Conservation (phyloP, 768 basidiomycete species). For the Auricularia heimuer region DNA sequence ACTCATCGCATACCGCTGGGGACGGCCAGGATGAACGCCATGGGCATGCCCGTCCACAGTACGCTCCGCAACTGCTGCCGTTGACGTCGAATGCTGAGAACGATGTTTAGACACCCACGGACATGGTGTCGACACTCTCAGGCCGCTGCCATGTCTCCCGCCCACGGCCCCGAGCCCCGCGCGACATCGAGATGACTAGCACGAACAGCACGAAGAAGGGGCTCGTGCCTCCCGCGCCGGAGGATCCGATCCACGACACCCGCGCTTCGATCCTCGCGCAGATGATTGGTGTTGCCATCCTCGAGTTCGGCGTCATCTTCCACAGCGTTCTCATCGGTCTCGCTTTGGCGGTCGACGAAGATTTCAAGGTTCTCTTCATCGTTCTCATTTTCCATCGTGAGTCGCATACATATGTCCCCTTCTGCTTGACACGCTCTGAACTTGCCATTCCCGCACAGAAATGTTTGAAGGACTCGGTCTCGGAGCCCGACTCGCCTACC, state of each 20-base stretch:
- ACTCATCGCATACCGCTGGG: conserved; percentile 79
- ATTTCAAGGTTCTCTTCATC: conserved; percentile 79
- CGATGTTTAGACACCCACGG: conserved; percentile 49
- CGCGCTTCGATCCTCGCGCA: conserved; percentile 51
- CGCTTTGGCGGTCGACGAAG: conserved; percentile 78
- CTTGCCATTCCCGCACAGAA: conserved; percentile 35
- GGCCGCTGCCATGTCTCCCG: conserved; percentile 21
- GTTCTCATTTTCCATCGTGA: conserved; percentile 88
- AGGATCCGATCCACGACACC: conserved; percentile 13
- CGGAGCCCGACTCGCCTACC: conserved; percentile 77
- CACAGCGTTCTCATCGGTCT: conserved; percentile 84
- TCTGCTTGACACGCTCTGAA: not conserved
- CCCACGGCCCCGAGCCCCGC: conserved; percentile 55
- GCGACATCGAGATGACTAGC: conserved; percentile 1
- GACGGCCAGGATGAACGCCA: conserved; percentile 57
- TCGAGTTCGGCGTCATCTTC: conserved; percentile 88
- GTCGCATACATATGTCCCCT: conserved; percentile 20
- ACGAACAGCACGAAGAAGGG: conserved; percentile 14
- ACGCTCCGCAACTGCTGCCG: conserved; percentile 12
- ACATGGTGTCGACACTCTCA: conserved; percentile 45
- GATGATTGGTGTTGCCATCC: conserved; percentile 76
- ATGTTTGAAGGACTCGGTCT: conserved; percentile 91
- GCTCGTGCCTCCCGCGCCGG: conserved; percentile 7
- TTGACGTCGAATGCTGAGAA: not conserved
- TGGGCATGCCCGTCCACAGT: conserved; percentile 55